Evolutionary conservation across 2,329 filamentous ascomycete genomes (phyloP), one percentile per base, ranked within the genome.

Genomic region (Fusarium protoensiforme): DNA sequence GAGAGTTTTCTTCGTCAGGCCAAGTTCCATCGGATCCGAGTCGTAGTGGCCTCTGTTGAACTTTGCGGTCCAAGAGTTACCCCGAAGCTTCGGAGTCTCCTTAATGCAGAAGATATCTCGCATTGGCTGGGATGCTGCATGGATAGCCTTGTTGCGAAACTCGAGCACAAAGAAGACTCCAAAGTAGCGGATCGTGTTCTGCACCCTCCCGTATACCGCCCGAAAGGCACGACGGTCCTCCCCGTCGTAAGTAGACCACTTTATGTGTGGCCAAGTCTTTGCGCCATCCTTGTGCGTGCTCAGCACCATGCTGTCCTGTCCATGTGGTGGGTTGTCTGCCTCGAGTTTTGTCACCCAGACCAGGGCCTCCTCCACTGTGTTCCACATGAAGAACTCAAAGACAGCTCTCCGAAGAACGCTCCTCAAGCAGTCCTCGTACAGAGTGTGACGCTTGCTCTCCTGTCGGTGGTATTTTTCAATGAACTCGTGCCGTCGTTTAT

Each of bases 131-230:
- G 67, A 75, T 8, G 73, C 65, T 27, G 69, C 75, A 24, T 78
- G 76, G 16, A 77, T 71, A 7, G 66, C 66, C 56, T 75, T 69
- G n/a, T 70, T 73, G 13, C 75, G 67, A 22, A 78, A 78, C 22
- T 76, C 70, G 36, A 68, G 67, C 16, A 77, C 35, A 24, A 71
- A 75, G 29, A 75, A 76, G 14, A 64, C 29, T 1, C 73, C 76
- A 11, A 67, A 64, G 18, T 74, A 68, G 31, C 72, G 59, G 18
- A 78, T 31, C 13, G 72, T 20, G 8, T 43, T 14, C 10, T 65
- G 58, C 4, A 68, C 10, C 16, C 11, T 27, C 9, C 11, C 2
- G 33, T 57, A n/a, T 7, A 4, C 7, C 46, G 2, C 2, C 16
- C 10, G 3, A n/a, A 18, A 11, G 11, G 20, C 6, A 3, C 14